A percentile compares a stretch with the other conserved stretches of the same genome.
phyloP scores from a whole-genome alignment of 768 basidiomycete genomes.

The Termitomyces sp. region DNA sequence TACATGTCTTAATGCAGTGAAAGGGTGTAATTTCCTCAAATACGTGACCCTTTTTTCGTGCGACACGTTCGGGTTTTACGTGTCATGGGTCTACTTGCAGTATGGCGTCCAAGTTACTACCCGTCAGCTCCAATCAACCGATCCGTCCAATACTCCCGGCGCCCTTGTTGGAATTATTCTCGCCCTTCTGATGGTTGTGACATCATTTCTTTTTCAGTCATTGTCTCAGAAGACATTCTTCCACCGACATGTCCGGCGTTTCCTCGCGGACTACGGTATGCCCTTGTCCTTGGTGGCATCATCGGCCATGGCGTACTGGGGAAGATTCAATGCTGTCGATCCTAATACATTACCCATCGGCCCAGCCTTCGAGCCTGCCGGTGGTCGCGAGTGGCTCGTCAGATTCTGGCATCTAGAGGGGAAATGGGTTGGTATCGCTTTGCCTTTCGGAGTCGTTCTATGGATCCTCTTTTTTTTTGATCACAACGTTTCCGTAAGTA shows the following conservation, averaged over 20 bases:
- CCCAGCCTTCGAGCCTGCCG: conserved; percentile 64
- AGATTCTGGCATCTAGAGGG: conserved; percentile 83
- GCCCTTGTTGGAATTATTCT: conserved; percentile 65
- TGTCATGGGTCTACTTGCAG: conserved; percentile 86
- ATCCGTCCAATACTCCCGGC: conserved; percentile 35
- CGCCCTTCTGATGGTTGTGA: conserved; percentile 71
- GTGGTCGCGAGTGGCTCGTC: conserved; percentile 77
- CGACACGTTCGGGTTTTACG: conserved; percentile 91
- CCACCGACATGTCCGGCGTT: conserved; percentile 67
- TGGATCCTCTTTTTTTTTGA: conserved; percentile 96
- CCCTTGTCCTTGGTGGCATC: conserved; percentile 75
- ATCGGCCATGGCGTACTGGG: conserved; percentile 85
- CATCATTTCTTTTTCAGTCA: conserved; percentile 68
- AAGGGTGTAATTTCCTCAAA: conserved; percentile 79
- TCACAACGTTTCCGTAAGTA: conserved; percentile 78
- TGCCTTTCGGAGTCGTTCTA: conserved; percentile 85
- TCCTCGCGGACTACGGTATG: conserved; percentile 88
- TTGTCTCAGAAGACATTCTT: conserved; percentile 62
- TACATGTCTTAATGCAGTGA: background rate
- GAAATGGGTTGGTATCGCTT: conserved; percentile 85
- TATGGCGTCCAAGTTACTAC: conserved; percentile 85
- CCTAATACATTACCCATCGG: conserved; percentile 66
- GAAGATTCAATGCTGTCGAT: conserved; percentile 56
- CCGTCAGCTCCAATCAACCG: conserved; percentile 49
- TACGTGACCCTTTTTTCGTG: conserved; percentile 89